Percentiles rank a stretch among this genome's conserved stretches.
These are phyloP conservation scores for Flaveria brownii DNA, from an alignment of 129 eudicot species.

Conservation along the genomic window DNA sequence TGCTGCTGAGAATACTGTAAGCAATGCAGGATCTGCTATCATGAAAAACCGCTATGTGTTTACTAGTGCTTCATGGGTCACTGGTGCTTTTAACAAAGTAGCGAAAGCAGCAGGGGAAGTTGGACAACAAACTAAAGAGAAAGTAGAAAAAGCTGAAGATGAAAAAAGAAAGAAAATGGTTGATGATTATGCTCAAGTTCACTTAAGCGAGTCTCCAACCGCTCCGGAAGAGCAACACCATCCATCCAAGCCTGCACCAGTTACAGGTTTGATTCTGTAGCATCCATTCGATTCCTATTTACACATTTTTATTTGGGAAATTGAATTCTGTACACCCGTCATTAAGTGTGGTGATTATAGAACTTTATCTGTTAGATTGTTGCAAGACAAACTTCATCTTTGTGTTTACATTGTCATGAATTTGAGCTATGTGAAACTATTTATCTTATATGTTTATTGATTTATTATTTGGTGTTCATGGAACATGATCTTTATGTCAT, in stretches of 20 bases:
- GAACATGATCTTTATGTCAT: background rate
- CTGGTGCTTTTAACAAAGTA: conserved; percentile 54
- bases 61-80: conserved; percentile 48
- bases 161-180: conserved; percentile 42
- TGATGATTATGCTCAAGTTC: conserved; percentile 41
- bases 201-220: conserved; percentile 43
- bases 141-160: conserved; percentile 39
- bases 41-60: conserved; percentile 51
- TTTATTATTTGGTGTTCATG: conserved; percentile 22
- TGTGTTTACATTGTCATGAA: conserved; percentile 27
- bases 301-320: conserved; percentile 17
- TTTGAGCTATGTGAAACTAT: conserved; percentile 29
- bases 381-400: conserved; percentile 30
- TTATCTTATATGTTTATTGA: conserved; percentile 9
- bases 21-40: conserved; percentile 49
- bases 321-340: conserved; percentile 29
- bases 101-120: conserved; percentile 55
- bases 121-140: conserved; percentile 54
- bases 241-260: conserved; percentile 37
- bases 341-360: conserved; percentile 41
- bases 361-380: conserved; percentile 30
- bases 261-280: conserved; percentile 49
- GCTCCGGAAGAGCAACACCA: conserved; percentile 30
- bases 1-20: conserved; percentile 50
- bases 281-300: conserved; percentile 3